Base-by-base conservation (phyloP, 2,329 filamentous ascomycete species). In the Knufia petricola region DNA sequence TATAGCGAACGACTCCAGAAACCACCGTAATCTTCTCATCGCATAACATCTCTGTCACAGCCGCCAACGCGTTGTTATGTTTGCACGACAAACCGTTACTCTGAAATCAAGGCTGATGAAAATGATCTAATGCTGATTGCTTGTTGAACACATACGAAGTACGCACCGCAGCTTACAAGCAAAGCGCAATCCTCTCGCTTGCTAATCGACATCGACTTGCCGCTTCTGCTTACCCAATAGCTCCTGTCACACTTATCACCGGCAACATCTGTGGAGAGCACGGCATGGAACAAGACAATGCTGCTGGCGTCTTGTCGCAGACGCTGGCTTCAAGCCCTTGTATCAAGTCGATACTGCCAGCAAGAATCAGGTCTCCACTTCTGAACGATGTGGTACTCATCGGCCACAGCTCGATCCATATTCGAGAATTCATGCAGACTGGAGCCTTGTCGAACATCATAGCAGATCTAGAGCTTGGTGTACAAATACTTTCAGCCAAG, bases 331-430 rank as follows among this genome's bases (percentile, higher is more conserved):
- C 81, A 46, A 94, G 85, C 54, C 85, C 89, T 1, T 71, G 84
- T 30, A 76, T 84, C 49, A 82, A 83, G 60, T 84, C 78, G 71
- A 83, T 95, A 37, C 69, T 95, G 12, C 85, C 88, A 10, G 86
- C 82, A n/a, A 79, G 82, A 51, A 71, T 96, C 51, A 77, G 89
- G 50, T 81, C 81, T 48, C 72, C 74, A 45, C 66, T 74, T 37
- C 73, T 81, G 52, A 88, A 92, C 57, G 89, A 96, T 68, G 79
- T 95, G 54, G 82, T 89, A 31, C 87, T 95, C 58, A 76, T 98
- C 50, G 86, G 88, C 47, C 84, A 94, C 56, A 77, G 84, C 54
- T 86, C 80, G 58, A 76, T 98, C 38, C 83, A 90, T 56, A 79
- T 96, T 54, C 84, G 82, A 58, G 84, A 94, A 63, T 76, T 92